Base-by-base conservation (phyloP, 768 basidiomycete genomes). In the Lentinula sp. region DNA sequence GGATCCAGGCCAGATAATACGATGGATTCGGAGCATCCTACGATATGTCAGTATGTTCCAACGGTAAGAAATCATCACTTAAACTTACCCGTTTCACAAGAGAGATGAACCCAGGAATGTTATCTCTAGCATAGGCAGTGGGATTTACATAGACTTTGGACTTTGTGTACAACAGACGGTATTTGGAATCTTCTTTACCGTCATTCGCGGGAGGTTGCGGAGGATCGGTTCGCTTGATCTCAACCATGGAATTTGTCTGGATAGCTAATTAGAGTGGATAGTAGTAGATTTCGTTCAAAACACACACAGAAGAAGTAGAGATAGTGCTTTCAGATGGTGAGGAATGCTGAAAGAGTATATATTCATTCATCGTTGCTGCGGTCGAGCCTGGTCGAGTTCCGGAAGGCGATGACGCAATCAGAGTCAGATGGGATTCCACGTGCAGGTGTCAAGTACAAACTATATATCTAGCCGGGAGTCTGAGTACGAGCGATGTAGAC, bases 91-190 rank as follows among this genome's bases (percentile, higher is more conserved):
- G 83, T 77, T 94, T 93, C 18, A 98, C 95, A 61, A 99, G 80
- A 15, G 90, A 87, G 6, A 95, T 86, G 71, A 96, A 98, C 1
- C 97, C 97, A 2, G 93, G 86, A 39, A 98, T 91, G 72, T 98
- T 96, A 73, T 98, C 97, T 68, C 90, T 82, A 2, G 90, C 81
- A 71, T 94, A 95, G 3, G 90, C 86, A 2, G 95, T 96, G 0
- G 97, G 97, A 66, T 98, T 93, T 48, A 99, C 87, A 70, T 96
- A 95, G 49, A 98, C 96, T 72, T 95, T 95, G 45, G 90, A 92
- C 71, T 96, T 97, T 72, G 87, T 89, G 67, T 93, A 97, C 13
- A 98, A 71, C 52, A 98, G 79, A 49, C 90, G 80, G 70, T 85
- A 84, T 71, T 83, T 86, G 66, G 85, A 85, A 65, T 88, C 86